These are phyloP conservation scores for Xylaria cubensis DNA, from an alignment of 495 filamentous ascomycete genomes.

Conservation along the genomic window DNA sequence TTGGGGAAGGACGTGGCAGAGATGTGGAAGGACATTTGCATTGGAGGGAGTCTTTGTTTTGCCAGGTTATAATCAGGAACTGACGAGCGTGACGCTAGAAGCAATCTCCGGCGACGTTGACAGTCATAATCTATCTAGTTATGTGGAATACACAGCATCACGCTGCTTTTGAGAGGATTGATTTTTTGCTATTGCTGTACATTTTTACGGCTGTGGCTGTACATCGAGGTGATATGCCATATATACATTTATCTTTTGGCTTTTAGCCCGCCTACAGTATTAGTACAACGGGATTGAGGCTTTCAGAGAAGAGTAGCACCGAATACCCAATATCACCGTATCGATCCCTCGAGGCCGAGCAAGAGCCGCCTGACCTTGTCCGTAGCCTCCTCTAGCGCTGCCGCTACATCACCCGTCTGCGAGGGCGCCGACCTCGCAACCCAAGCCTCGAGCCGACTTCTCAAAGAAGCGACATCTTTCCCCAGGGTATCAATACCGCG, in stretches of 20 bases:
- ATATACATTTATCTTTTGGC: neutral
- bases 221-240: neutral
- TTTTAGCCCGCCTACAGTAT: neutral
- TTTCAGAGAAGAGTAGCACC: neutral
- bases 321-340: neutral
- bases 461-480: slow-evolving; percentile 36
- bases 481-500: slow-evolving; percentile 48
- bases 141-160: neutral
- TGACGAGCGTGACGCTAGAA: neutral
- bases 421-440: slow-evolving; percentile 36
- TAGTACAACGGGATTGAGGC: neutral
- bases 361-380: slow-evolving; percentile 28
- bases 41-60: slow-evolving; percentile 12
- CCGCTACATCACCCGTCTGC: slow-evolving; percentile 19
- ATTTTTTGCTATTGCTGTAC: neutral
- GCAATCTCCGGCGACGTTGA: neutral
- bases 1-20: neutral
- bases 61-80: neutral
- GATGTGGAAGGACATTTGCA: neutral
- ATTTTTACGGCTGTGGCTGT: neutral
- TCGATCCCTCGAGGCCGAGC: slow-evolving; percentile 23
- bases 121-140: neutral
- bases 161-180: neutral
- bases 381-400: slow-evolving; percentile 21
- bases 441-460: slow-evolving; percentile 43